Evolutionary conservation across 192 early-diverging fungal genomes (phyloP), one percentile per base, ranked within the genome.

Genomic region (Linnemannia schmuckeri): DNA sequence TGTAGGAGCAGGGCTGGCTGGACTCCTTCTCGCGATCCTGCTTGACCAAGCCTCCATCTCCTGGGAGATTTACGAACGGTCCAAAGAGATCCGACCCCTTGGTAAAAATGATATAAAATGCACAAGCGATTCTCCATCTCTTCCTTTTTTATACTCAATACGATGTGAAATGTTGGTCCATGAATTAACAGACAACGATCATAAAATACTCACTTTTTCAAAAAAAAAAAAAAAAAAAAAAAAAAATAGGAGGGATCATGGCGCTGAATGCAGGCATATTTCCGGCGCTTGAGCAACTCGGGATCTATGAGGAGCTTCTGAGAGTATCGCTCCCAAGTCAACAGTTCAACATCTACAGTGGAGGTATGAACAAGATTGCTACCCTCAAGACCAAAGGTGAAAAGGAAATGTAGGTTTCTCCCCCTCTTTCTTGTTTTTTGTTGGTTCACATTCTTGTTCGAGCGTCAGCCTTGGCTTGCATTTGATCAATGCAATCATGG

Each of bases 21-120:
- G 42, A 44, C 42, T 44, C 9, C 42, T 44, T 12, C 42, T 44
- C 8, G 42, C 42, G 9, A 44, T 44, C 42, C 42, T 44, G 1
- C 42, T 44, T 12, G 42, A 44, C 42, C 42, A 9, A 44, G 42
- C 42, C 42, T 44, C 42, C 42, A 44, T 44, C 42, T 44, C 42
- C 42, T 44, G 42, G 42, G 42, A 72, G 35, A 74, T 80, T 35
- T 80, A 54, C 20, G 78, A 80, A n/a, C 78, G 78, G 17, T 47
- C 78, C 5, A 63, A 66, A 18, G 57, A 74, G 70, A n/a, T 72
- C 55, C 72, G 73, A 40, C 78, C 72, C 57, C 70, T 80, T 42
- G 78, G 78, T 80, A 80, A 61, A 40, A 44, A 44, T 0, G 42
- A 44, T 8, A 44, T 12, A 44, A 12, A 44, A 12, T 17, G 5